These are phyloP conservation scores for Xylaria sp. DNA, from an alignment of 2,329 filamentous ascomycete species.

Conservation along the genomic window DNA sequence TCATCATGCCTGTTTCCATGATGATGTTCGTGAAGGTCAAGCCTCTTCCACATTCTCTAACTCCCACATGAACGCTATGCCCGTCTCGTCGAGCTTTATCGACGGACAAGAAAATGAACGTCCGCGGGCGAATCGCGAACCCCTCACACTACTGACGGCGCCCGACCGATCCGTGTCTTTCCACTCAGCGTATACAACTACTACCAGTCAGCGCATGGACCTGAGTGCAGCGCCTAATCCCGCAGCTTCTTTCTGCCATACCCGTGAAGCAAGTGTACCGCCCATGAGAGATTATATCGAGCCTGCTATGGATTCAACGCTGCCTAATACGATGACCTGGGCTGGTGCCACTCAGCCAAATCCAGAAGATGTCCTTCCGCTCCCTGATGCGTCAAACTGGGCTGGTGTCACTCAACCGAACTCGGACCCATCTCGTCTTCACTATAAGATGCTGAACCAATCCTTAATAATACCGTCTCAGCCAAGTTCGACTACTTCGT, in stretches of 20 bases:
- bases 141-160: constrained; percentile 45
- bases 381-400: too few relatives aligned
- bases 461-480: constrained; percentile 49
- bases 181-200: constrained; percentile 33
- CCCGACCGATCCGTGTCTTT: constrained; percentile 37
- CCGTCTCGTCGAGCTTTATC: constrained; percentile 20
- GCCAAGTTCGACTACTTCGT: constrained; percentile 48
- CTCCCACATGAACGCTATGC: constrained; percentile 8
- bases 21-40: constrained; percentile 38
- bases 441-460: constrained; percentile 36
- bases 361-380: constrained; percentile 28
- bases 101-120: constrained; percentile 50
- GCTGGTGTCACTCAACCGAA: too few relatives aligned
- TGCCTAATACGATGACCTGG: constrained; percentile 55
- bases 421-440: too few relatives aligned
- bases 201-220: constrained; percentile 37
- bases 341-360: constrained; percentile 39
- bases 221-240: constrained; percentile 35
- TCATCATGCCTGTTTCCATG: constrained; percentile 58
- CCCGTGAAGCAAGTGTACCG: constrained; percentile 26
- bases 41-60: constrained; percentile 11
- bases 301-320: constrained; percentile 36
- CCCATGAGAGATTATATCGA: constrained; percentile 26
- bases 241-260: constrained; percentile 33
- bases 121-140: constrained; percentile 43